A percentile compares a stretch with the other conserved stretches of the same genome.
Evolutionary conservation across 73 alveolate species (phyloP).

Genomic region (Uronychia setigera): DNA sequence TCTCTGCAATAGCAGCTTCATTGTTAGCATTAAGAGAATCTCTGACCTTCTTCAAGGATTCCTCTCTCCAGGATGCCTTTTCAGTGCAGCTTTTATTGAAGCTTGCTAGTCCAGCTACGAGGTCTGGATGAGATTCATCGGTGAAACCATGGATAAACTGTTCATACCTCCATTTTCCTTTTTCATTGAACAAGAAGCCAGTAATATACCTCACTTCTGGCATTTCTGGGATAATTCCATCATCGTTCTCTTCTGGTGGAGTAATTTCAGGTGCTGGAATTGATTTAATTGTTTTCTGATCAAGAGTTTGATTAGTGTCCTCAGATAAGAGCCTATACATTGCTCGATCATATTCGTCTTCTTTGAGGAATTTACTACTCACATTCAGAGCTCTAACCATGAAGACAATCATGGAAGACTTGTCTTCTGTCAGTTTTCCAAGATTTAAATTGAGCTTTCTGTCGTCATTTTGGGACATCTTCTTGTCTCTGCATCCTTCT

Average conservation of each 20-base stretch:
- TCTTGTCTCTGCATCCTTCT: constrained; percentile 2
- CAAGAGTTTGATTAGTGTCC: constrained; percentile 28
- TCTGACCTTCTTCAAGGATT: not conserved
- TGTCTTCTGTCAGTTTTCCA: not conserved
- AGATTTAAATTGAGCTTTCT: constrained; percentile 15
- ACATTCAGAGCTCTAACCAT: not conserved
- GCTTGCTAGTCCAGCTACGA: not conserved
- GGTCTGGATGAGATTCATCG: constrained; percentile 7
- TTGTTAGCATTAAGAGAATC: not conserved
- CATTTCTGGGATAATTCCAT: constrained; percentile 3
- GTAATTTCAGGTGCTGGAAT: not conserved
- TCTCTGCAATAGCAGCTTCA: constrained; percentile 22
- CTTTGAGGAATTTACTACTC: not conserved
- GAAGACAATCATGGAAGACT: not conserved
- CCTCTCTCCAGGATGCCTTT: not conserved
- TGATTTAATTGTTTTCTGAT: constrained; percentile 1
- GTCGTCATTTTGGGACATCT: constrained; percentile 28
- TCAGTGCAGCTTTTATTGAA: not conserved
- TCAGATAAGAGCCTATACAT: constrained; percentile 28
- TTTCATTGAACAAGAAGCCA: constrained; percentile 1
- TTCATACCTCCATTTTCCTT: constrained; percentile 34
- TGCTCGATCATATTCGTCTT: constrained; percentile 22
- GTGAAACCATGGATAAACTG: not conserved
- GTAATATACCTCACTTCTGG: not conserved
- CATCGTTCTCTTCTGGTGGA: constrained; percentile 44